Base-by-base conservation (phyloP, 2,329 filamentous ascomycete species). In the Magnaporthiopsis poae region DNA sequence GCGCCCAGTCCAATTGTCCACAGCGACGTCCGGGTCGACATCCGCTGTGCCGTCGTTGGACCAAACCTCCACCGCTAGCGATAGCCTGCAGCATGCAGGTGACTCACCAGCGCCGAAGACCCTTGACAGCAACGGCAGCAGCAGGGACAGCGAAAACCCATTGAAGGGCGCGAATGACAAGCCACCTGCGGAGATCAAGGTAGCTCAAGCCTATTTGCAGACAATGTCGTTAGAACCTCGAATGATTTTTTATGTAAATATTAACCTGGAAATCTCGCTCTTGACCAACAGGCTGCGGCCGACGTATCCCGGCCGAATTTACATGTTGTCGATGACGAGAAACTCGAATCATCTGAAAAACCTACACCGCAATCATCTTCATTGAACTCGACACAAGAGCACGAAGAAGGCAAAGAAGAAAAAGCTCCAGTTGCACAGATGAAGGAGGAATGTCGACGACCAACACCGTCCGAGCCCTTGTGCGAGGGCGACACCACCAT, bases 401-500 rank as follows among this genome's bases (percentile, higher is more conserved):
- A 18, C 2, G 65, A 60, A 61, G 61, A 60, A 31, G 31, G 27
- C 27, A 27, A 31, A 31, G n/a, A 25, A 4, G 65, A 60, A 61
- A 52, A 60, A 31, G 31, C 56, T 25, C 18, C 7, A 11, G n/a
- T 60, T 15, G 3, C 33, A 35, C 60, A 61, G 27, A 59, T 65
- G 5, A 46, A 61, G 39, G 62, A 46, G 8, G 31, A 27, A 12
- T 31, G 8, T 25, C 12, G 64, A 29, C 64, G 64, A 29, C 64
- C 31, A 39, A 27, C 13, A 18, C 29, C n/a, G 15, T 46, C 33
- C 25, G 84, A 85, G 68, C 76, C 76, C 8, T 84, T 96, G 64
- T 92, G 90, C 62, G 90, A 93, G 75, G 90, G 92, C 9, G 92
- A 96, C 73, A 96, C 91, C 0, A 84, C 82, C 60, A 83, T 98